Conservation (phyloP, 495 filamentous ascomycete species). For the Aspergillus asperescens region DNA sequence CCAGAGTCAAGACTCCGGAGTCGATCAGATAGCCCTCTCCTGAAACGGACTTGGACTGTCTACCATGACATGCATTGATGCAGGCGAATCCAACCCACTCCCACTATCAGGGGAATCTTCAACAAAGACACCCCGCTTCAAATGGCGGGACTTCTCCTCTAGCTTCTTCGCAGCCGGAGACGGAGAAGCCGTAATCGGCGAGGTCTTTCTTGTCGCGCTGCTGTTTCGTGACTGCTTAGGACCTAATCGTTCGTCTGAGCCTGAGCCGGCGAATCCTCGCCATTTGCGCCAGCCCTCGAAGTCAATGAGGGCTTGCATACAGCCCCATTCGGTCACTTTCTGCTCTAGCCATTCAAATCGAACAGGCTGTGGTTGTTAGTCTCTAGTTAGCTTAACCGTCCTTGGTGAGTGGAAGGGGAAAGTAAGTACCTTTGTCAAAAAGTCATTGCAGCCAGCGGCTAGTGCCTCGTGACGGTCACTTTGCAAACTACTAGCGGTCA, state of each 20-base stretch:
- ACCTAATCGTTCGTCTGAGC: constrained; percentile 23
- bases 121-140: constrained; percentile 22
- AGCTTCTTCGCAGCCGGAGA: constrained; percentile 4
- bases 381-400: constrained; percentile 6
- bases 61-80: background rate
- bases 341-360: constrained; percentile 96
- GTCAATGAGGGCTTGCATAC: constrained; percentile 97
- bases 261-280: constrained; percentile 65
- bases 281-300: constrained; percentile 97
- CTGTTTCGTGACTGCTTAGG: constrained; percentile 28
- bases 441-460: constrained; percentile 96
- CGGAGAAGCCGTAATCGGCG: background rate
- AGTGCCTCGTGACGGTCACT: constrained; percentile 92
- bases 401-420: background rate
- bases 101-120: constrained; percentile 38
- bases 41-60: background rate
- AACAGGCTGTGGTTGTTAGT: constrained; percentile 60
- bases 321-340: constrained; percentile 99
- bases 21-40: background rate
- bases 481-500: constrained; percentile 89
- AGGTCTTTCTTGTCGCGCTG: background rate
- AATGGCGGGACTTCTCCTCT: constrained; percentile 13
- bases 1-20: too few relatives aligned
- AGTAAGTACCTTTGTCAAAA: constrained; percentile 83
- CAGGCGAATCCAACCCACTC: constrained; percentile 28